Evolutionary conservation across 1,284 basidiomycete genomes (phyloP).

Genomic region (Sporisorium scitamineum): DNA sequence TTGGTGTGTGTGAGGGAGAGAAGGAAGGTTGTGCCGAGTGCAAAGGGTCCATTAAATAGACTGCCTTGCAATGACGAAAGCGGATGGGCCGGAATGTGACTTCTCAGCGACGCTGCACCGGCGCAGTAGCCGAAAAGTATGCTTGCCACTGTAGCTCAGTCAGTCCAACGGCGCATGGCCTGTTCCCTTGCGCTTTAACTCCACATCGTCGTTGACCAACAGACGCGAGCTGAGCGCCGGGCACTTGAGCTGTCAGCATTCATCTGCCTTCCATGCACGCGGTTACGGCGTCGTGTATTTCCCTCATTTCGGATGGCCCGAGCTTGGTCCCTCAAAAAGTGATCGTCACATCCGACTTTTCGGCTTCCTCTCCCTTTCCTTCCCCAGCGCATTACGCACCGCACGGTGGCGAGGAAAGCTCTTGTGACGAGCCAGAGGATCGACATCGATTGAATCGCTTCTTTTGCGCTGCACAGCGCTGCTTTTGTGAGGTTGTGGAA

Average conservation of each 20-base stretch:
- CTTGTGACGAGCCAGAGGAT: neutral
- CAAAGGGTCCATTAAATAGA: too few species aligned
- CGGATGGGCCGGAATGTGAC: neutral
- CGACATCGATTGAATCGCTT: neutral
- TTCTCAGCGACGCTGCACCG: too few species aligned
- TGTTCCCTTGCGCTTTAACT: constrained; percentile 1
- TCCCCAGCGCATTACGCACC: too few species aligned
- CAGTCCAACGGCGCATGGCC: neutral
- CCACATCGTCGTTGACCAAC: neutral
- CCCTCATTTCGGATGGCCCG: neutral
- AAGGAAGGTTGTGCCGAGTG: too few species aligned
- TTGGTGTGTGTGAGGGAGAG: too few species aligned
- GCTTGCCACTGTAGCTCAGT: neutral
- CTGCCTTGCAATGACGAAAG: too few species aligned
- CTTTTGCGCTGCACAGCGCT: neutral
- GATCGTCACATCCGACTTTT: neutral
- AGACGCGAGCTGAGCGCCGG: neutral
- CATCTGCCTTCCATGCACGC: neutral
- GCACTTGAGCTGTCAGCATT: neutral
- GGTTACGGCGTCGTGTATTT: constrained; percentile 1
- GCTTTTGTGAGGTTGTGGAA: too few species aligned
- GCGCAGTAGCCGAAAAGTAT: neutral
- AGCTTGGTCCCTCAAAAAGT: neutral
- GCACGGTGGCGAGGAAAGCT: too few species aligned
- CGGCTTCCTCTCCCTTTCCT: neutral